Percentiles rank a stretch among this genome's conserved stretches.
These are phyloP conservation scores for Pyrenophora graminea DNA, from an alignment of 2,329 filamentous ascomycete species.

Conservation along the genomic window DNA sequence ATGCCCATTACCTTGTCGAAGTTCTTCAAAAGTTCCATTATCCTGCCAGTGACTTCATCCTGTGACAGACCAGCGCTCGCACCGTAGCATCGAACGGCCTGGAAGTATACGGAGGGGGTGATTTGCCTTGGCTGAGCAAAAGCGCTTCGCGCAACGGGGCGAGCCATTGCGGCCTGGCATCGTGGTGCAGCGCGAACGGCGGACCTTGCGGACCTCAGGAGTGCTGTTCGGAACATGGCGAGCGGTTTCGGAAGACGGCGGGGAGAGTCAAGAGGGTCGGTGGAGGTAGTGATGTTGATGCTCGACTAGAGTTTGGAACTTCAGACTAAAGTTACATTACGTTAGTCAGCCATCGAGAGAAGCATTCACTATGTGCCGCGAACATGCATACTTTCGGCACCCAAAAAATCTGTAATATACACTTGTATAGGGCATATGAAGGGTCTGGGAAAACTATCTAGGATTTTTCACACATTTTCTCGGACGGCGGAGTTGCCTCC, in stretches of 20 bases:
- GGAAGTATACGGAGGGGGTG: constrained; percentile 66
- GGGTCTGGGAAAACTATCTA: neutral
- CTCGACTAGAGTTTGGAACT: constrained; percentile 28
- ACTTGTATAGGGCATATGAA: neutral
- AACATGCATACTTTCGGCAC: constrained; percentile 4
- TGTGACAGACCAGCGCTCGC: constrained; percentile 77
- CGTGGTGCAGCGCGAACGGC: constrained; percentile 50
- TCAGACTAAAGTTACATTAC: constrained; percentile 23
- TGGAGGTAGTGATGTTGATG: constrained; percentile 33
- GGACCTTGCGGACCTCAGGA: constrained; percentile 74
- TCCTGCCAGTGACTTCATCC: constrained; percentile 86
- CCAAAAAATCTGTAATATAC: neutral
- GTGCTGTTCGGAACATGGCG: constrained; percentile 87
- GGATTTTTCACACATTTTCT: neutral
- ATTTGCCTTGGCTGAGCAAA: constrained; percentile 65
- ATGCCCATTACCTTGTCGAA: constrained; percentile 83
- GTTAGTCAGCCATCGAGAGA: constrained; percentile 19
- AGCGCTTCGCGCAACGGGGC: constrained; percentile 64
- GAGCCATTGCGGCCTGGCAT: constrained; percentile 57
- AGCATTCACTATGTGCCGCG: neutral
- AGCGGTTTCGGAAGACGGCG: constrained; percentile 24
- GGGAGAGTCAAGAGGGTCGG: constrained; percentile 29
- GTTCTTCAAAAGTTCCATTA: constrained; percentile 88
- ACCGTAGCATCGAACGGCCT: constrained; percentile 82
- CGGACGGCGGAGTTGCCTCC: constrained; percentile 16